Base-by-base conservation (phyloP, 2,329 filamentous ascomycete genomes). In the Penicillium hesseltinei region DNA sequence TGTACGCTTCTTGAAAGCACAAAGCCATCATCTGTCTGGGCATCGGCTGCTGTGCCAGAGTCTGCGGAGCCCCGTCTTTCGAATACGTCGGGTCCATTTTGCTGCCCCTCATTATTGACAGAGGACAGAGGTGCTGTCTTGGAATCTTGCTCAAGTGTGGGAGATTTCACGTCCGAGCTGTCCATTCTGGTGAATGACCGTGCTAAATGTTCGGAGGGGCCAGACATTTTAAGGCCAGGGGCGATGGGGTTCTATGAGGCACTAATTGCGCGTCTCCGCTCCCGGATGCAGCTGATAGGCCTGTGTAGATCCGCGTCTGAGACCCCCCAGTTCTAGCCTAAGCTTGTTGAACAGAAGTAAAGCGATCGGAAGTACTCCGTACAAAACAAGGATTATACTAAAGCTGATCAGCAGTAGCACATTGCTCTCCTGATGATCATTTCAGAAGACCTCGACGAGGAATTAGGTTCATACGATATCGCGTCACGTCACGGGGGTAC, bases 1-100 rank as follows among this genome's bases (percentile, higher is more conserved):
- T 89, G 79, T 13, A 80, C 56, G 52, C 69, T 70, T 17, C 69
- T 65, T 19, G 73, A 71, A 9, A 73, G 68, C 17, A 72, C 68
- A 39, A 71, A 72, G n/a, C 65, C 66, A 46, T 74, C 69, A 33
- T 72, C 68, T 35, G 65, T 65, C 35, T 73, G 69, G 44, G 61
- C 63, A 53, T 71, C 69, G 36, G 71, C 69, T 15, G 64, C 67
- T 40, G 64, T 64, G 13, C 66, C 67, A 21, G 67, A 69, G 47
- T 73, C 73, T 27, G 69, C 64, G 15, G 74, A 71, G 29, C 68
- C 64, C 51, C 67, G 66, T 62, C 77, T 78, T 58, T 82, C 79
- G 54, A 81, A 80, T 39, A 80, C 64, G 65, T 80, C 78, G 1
- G 66, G 66, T 21, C 64, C 62, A 38, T 58, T 53, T 62, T 63